phyloP scores from a whole-genome alignment of 495 filamentous ascomycete species.

The Rhypophila decipiens region DNA sequence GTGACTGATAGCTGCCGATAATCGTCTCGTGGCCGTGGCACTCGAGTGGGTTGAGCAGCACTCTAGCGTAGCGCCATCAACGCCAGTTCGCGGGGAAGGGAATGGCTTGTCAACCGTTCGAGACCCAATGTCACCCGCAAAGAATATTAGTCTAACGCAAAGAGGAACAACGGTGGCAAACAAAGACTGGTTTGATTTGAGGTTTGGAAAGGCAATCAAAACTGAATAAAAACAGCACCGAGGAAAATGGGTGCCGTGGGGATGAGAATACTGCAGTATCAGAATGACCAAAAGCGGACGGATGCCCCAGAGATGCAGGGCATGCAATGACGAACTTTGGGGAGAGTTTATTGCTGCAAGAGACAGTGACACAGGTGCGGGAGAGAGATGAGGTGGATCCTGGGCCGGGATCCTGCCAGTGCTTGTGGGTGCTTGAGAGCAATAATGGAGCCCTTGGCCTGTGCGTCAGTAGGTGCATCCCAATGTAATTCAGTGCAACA shows the following conservation, averaged over 20 bases:
- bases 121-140: no score
- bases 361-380: no score
- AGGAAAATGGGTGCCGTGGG: neutral
- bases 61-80: constrained; percentile 4
- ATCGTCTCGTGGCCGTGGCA: constrained; percentile 6
- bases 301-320: neutral
- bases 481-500: no score
- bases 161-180: no score
- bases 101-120: neutral
- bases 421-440: no score
- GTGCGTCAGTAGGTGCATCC: no score
- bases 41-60: neutral
- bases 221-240: no score
- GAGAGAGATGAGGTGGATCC: neutral
- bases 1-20: neutral
- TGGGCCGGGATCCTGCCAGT: no score
- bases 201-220: neutral
- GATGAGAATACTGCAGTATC: neutral
- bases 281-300: neutral
- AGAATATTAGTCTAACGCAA: no score
- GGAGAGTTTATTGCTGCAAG: neutral
- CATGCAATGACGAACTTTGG: constrained; percentile 2
- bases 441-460: no score
- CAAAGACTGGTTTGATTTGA: neutral
- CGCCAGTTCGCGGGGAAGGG: constrained; percentile 4